These are phyloP conservation scores for Butyriboletus loyo DNA, from an alignment of 768 basidiomycete species.

Conservation along the genomic window DNA sequence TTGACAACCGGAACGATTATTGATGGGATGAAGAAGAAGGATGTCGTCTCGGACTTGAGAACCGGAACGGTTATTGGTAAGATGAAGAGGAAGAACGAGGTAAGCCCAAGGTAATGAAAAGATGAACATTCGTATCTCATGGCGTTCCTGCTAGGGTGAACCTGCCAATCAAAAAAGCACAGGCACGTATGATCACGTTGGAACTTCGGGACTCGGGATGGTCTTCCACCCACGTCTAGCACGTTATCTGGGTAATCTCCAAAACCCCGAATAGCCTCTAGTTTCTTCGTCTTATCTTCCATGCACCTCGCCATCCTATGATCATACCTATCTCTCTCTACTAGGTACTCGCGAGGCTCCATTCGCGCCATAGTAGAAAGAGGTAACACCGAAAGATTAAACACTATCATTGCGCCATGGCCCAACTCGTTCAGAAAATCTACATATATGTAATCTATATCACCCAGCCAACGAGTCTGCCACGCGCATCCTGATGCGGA, in stretches of 20 bases:
- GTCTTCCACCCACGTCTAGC: neutral
- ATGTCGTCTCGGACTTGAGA: no score
- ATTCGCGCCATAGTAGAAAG: neutral
- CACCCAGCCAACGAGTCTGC: neutral
- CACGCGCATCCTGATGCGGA: neutral
- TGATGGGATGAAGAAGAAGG: no score
- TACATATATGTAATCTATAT: neutral
- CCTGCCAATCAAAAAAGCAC: neutral
- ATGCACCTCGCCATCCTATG: neutral
- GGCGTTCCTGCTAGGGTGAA: constrained; percentile 3
- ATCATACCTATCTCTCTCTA: neutral
- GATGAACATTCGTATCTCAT: constrained; percentile 2
- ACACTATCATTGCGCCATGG: neutral
- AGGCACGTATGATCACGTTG: constrained; percentile 16
- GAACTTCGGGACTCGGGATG: constrained; percentile 10
- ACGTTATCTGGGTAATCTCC: neutral
- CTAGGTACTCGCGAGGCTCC: neutral
- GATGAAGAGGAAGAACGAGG: constrained; percentile 28
- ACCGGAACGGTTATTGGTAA: neutral
- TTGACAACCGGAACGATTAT: no score
- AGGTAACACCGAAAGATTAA: neutral
- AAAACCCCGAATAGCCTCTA: no score
- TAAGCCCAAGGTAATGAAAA: constrained; percentile 10
- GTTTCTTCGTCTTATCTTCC: neutral
- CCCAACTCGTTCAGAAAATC: neutral